These are phyloP conservation scores for Paraleonurus japonicus DNA, from an alignment of 257 asterid species.

Conservation along the genomic window DNA sequence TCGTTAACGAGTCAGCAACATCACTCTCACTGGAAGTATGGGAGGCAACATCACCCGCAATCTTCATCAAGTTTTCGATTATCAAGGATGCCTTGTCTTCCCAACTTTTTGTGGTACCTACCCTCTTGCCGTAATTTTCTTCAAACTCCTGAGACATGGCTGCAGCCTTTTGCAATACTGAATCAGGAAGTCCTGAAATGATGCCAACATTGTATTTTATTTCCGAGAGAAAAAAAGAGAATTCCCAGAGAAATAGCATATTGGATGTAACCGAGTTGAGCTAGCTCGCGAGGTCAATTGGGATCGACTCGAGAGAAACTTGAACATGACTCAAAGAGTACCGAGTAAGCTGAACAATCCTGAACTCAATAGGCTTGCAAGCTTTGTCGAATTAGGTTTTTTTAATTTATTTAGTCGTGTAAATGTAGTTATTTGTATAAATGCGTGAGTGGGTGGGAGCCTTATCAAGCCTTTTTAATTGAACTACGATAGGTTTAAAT, in stretches of 20 bases:
- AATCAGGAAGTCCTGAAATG: conserved; percentile 80
- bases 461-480: too few species aligned
- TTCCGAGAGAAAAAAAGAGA: background rate
- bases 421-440: too few species aligned
- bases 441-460: too few species aligned
- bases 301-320: background rate
- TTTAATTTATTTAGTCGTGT: background rate
- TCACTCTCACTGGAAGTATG: conserved; percentile 13
- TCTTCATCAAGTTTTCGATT: conserved; percentile 40
- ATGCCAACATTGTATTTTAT: conserved; percentile 6
- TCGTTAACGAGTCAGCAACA: conserved; percentile 33
- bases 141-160: conserved; percentile 78
- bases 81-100: conserved; percentile 40
- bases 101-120: conserved; percentile 31
- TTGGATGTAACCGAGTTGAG: background rate
- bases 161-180: conserved; percentile 68
- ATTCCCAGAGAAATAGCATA: background rate
- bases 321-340: too few species aligned
- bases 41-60: conserved; percentile 25
- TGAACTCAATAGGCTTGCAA: background rate
- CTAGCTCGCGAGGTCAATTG: background rate
- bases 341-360: background rate
- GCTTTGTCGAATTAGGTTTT: background rate
- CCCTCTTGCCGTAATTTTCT: conserved; percentile 47
- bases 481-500: too few species aligned